Base-by-base conservation (phyloP, 1,139 yeast species). In the Geotrichum histeridarum region DNA sequence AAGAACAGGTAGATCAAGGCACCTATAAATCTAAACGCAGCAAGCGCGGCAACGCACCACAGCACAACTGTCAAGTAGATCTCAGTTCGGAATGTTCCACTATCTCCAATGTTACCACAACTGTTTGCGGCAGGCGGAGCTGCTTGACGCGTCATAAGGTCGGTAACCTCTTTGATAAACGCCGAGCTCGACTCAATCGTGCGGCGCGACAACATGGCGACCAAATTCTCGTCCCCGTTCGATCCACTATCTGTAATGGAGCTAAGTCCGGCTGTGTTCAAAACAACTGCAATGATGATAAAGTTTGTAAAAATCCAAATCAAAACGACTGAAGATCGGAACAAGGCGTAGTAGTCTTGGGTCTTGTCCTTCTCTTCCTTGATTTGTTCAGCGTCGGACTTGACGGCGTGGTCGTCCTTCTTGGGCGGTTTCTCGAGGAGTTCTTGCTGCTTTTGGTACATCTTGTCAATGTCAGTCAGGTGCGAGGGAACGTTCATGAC, bases 31-130 rank as follows among this genome's bases (percentile, higher is more conserved):
- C 94, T 70, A 70, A 84, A 81, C 36, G 82, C 74, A 0, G 93
- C 89, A 77, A 86, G 76, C 36, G 78, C 84, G 0, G 91, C 91
- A 41, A 86, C 93, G 45, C 83, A 73, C 91, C 93, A 86, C 56
- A 86, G 75, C 50, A 86, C 78, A n/a, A 85, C 87, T 12, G 88
- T 82, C 72, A 86, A 77, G 65, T 84, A 86, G 2, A 80, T 72
- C 49, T 70, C 68, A 2, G 68, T 63, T 45, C 67, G 59, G 14
- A 61, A 55, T n/a, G 62, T 58, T 3, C 65, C 65, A 11, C 61
- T 57, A 2, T 58, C 60, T 4, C 67, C 68, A 11, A 66, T 48
- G 5, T 57, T 50, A 1, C 63, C 63, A 52, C 69, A 63, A 31
- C 60, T 49, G 1, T 51, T 57, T 8, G 58, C 43, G 11, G 52